Evolutionary conservation across 306 rosid species (phyloP).

Genomic region (Cucumis melo): DNA sequence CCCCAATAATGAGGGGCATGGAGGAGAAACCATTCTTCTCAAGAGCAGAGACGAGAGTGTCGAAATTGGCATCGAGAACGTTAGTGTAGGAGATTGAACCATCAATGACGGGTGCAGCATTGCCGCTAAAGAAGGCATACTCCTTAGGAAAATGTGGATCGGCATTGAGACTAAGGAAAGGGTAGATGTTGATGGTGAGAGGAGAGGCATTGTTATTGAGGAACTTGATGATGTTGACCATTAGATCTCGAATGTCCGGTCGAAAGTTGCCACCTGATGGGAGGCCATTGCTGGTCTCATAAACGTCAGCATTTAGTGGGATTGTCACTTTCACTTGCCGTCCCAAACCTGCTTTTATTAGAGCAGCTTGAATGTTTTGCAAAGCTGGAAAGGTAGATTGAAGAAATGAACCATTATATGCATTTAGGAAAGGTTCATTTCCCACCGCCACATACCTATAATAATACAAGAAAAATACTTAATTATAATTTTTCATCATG

Average conservation of each 20-base stretch:
- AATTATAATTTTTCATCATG: no score
- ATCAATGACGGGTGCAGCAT: conserved; percentile 62
- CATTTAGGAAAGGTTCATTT: conserved; percentile 70
- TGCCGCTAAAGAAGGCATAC: conserved; percentile 70
- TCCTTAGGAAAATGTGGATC: conserved; percentile 89
- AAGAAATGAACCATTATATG: conserved; percentile 51
- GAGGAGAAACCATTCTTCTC: conserved; percentile 64
- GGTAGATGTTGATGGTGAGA: conserved; percentile 81
- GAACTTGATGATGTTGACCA: conserved; percentile 57
- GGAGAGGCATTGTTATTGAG: conserved; percentile 46
- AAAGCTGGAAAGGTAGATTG: conserved; percentile 66
- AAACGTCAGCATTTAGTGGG: conserved; percentile 89
- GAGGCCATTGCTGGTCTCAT: conserved; percentile 43
- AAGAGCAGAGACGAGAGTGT: conserved; percentile 72
- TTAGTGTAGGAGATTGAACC: conserved; percentile 74
- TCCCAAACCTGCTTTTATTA: conserved; percentile 73
- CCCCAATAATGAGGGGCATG: conserved; percentile 72
- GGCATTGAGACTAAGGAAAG: conserved; percentile 85
- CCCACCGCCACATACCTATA: conserved; percentile 74
- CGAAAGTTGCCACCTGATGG: conserved; percentile 89
- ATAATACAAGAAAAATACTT: no score
- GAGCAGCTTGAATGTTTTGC: conserved; percentile 85
- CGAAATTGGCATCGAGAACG: conserved; percentile 84
- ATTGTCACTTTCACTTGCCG: conserved; percentile 79
- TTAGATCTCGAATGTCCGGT: conserved; percentile 43